These are phyloP conservation scores for Didymella sp. DNA, from an alignment of 2,329 filamentous ascomycete species.

Conservation along the genomic window DNA sequence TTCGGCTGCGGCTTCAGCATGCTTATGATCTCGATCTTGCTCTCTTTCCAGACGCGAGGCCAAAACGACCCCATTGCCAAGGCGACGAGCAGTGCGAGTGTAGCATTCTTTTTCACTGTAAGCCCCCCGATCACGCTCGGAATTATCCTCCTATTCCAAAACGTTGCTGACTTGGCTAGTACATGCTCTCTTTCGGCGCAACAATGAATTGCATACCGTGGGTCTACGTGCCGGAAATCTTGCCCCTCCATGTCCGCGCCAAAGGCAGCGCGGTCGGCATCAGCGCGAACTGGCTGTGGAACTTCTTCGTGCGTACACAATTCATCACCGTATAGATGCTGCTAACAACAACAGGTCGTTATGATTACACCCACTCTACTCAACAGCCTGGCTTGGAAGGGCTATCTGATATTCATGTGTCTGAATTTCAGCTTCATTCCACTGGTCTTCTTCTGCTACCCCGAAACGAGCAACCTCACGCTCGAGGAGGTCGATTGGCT, in stretches of 20 bases:
- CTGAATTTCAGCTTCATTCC: constrained; percentile 57
- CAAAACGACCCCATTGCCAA: constrained; percentile 43
- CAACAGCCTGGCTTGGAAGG: constrained; percentile 58
- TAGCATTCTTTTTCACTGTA: constrained; percentile 59
- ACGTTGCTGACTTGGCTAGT: constrained; percentile 13
- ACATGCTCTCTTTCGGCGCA: constrained; percentile 36
- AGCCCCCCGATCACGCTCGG: constrained; percentile 11
- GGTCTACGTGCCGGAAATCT: constrained; percentile 60
- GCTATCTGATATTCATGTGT: constrained; percentile 61
- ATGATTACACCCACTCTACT: constrained; percentile 62
- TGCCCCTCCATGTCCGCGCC: constrained; percentile 58
- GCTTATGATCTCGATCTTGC: constrained; percentile 47
- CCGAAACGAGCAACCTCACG: constrained; percentile 45
- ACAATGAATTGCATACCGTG: constrained; percentile 52
- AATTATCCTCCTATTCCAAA: background rate
- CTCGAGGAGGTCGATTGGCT: constrained; percentile 49
- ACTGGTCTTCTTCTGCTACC: constrained; percentile 57
- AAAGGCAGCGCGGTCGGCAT: constrained; percentile 60
- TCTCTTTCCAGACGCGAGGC: constrained; percentile 51
- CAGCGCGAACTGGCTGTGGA: constrained; percentile 58
- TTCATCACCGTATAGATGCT: background rate
- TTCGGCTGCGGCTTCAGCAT: constrained; percentile 42
- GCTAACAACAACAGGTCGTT: constrained; percentile 34
- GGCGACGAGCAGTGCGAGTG: constrained; percentile 54
- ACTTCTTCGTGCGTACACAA: constrained; percentile 52